Percentiles rank a stretch among this genome's conserved stretches.
phyloP scores from a whole-genome alignment of 768 basidiomycete species.

The Leucosporidium creatinivorum region DNA sequence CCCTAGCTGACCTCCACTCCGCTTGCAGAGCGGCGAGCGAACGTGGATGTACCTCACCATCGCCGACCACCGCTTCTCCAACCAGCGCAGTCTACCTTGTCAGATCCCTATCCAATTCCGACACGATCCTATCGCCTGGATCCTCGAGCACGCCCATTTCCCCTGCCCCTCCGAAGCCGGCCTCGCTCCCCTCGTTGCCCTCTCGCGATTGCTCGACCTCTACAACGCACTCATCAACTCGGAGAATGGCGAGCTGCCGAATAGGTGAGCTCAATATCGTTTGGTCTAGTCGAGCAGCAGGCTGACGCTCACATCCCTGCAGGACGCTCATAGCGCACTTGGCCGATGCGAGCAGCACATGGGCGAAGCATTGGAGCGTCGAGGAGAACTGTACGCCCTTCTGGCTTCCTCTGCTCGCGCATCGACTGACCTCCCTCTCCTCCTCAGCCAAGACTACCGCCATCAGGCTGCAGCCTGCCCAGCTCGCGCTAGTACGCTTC shows the following conservation, averaged over 20 bases:
- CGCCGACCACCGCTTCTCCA: constrained; percentile 17
- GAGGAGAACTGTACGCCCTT: not conserved
- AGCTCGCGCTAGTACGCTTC: too few species aligned
- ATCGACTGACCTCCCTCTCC: too few species aligned
- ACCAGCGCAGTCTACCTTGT: constrained; percentile 15
- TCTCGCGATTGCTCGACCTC: constrained; percentile 13
- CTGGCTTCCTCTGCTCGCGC: too few species aligned
- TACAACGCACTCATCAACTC: constrained; percentile 6
- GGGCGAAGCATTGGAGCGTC: constrained; percentile 4
- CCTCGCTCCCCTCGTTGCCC: constrained; percentile 14
- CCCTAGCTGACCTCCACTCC: not conserved
- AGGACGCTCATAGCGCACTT: constrained; percentile 2
- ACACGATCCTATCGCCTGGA: constrained; percentile 6
- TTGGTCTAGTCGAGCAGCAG: too few species aligned
- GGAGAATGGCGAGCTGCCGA: constrained; percentile 1
- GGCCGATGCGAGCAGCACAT: not conserved
- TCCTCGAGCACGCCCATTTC: constrained; percentile 2
- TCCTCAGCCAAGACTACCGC: too few species aligned
- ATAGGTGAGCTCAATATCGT: too few species aligned
- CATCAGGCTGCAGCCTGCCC: too few species aligned
- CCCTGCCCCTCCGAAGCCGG: constrained; percentile 10
- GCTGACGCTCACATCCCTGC: too few species aligned
- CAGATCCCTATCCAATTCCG: constrained; percentile 1
- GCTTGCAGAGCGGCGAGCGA: constrained; percentile 3
- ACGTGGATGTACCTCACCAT: constrained; percentile 17